Percentiles rank a stretch among this genome's conserved stretches.
These are phyloP conservation scores for Thelonectria olida DNA, from an alignment of 2,329 filamentous ascomycete genomes.

Conservation along the genomic window DNA sequence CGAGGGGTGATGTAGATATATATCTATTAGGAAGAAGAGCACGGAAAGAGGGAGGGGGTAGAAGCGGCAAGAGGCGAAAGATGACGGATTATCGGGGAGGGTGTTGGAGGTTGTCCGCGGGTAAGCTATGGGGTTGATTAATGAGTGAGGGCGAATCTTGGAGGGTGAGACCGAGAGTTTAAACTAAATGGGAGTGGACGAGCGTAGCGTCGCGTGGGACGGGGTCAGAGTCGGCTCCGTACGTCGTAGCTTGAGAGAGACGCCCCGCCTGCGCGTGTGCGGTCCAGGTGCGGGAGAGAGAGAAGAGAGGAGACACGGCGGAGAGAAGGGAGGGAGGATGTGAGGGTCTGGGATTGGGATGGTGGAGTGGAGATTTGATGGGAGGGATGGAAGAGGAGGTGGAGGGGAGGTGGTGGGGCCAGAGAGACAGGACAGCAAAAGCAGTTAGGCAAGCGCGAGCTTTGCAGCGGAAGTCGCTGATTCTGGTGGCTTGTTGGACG, in stretches of 20 bases:
- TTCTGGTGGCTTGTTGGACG: no score
- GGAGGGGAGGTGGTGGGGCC: no score
- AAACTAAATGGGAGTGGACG: conserved; percentile 30
- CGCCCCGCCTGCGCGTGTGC: not conserved
- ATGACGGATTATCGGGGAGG: conserved; percentile 22
- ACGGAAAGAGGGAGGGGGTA: conserved; percentile 9
- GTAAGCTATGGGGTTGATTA: conserved; percentile 9
- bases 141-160: conserved; percentile 16
- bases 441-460: no score
- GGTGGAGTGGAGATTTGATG: conserved; percentile 6
- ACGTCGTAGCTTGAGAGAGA: not conserved
- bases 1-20: conserved; percentile 5
- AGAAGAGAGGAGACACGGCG: not conserved
- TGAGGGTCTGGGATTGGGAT: not conserved
- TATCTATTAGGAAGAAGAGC: not conserved
- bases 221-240: not conserved
- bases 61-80: conserved; percentile 27
- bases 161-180: conserved; percentile 30
- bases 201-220: conserved; percentile 22
- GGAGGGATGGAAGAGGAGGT: not conserved
- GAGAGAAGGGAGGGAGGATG: not conserved
- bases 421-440: no score
- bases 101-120: conserved; percentile 20
- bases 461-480: no score
- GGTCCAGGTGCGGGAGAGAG: not conserved